Conservation (phyloP, 2,329 filamentous ascomycete genomes). For the Beauveria caledonica region DNA sequence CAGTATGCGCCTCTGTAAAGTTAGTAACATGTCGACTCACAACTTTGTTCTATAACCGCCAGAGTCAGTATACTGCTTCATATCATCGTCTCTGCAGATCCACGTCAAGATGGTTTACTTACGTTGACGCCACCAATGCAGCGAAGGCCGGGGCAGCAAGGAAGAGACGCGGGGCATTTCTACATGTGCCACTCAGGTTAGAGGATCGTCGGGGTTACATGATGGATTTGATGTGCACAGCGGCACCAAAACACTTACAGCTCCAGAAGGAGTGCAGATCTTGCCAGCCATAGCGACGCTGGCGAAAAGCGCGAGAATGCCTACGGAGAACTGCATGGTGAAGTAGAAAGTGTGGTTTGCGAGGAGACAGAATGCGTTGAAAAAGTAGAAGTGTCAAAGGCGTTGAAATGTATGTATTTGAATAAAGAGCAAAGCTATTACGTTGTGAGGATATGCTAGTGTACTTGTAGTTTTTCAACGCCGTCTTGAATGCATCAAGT, state of each 20-base stretch:
- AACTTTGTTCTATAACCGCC: neutral
- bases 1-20: neutral
- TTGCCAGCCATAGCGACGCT: neutral
- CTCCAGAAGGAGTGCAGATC: neutral
- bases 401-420: neutral
- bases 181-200: neutral
- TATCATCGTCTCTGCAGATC: neutral
- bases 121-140: neutral
- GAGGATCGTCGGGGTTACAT: neutral
- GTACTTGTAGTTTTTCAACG: neutral
- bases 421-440: neutral
- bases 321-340: neutral
- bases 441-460: neutral
- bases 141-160: neutral
- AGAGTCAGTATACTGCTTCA: neutral
- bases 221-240: neutral
- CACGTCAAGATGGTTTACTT: neutral
- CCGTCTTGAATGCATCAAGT: too few species aligned
- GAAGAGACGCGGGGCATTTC: neutral
- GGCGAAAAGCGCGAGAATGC: neutral
- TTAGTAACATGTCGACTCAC: neutral
- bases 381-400: neutral
- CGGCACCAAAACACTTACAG: neutral
- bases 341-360: neutral
- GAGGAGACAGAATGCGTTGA: neutral